Evolutionary conservation across 1,139 yeast species (phyloP), one percentile per base, ranked within the genome.

Genomic region (Nakaseomyces kungkrabaensis): DNA sequence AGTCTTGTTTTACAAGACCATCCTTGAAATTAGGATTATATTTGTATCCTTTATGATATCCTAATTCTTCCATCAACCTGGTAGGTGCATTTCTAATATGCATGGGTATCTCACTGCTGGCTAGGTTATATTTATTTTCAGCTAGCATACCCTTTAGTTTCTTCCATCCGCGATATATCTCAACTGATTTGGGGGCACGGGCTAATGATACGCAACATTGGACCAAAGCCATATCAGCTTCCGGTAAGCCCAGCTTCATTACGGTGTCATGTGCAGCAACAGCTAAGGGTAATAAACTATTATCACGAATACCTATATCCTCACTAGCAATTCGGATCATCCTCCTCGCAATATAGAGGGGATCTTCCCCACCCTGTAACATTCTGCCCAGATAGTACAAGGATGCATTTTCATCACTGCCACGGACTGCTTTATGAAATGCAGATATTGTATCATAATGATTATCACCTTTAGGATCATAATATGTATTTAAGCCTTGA

Each of bases 71-170:
- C 98, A 92, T 90, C 49, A 94, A 72, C 56, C 73, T 76, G 0
- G 98, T 94, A 1, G 98, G 98, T 0, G 98, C 97, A 66, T 92
- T 92, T 53, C 97, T 74, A 37, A 92, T 71, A 66, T 92, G 97
- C 58, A 84, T 57, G 0, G 95, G 95, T 3, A 86, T 80, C 6
- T 82, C 81, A 26, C 82, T 72, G 37, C 77, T 73, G 3, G 83
- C 78, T 32, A 83, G 69, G 1, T 68, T 66, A n/a, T 77, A 80
- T 0, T 88, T 86, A 38, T 81, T 81, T 47, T 74, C 77, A 37
- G 70, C 70, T 31, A 87, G 67, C 56, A 79, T 70, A 0, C 72
- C 65, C 54, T 84, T 88, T 24, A 92, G 81, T 33, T 75, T 68
- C 27, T 82, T 75, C 72, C 88, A 81, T 0, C 92, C 95, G 51